phyloP scores from a whole-genome alignment of 2,329 filamentous ascomycete species.

The Dothiorella sarmentorum region DNA sequence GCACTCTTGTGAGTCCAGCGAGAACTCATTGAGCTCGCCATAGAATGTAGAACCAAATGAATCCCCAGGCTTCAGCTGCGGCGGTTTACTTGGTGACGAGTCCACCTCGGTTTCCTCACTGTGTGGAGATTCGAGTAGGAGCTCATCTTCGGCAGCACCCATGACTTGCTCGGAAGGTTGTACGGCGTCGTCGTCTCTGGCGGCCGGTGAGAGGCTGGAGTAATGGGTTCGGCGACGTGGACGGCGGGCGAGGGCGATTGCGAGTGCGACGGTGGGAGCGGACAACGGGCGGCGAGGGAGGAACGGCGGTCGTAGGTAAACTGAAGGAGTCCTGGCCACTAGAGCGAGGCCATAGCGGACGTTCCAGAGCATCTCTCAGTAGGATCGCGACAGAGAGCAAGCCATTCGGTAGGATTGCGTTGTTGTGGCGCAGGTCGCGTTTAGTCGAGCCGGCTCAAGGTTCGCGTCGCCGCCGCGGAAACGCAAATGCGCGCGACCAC shows the following conservation, averaged over 20 bases:
- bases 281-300: neutral
- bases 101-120: neutral
- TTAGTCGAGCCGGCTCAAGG: neutral
- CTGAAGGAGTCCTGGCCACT: neutral
- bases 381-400: neutral
- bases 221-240: neutral
- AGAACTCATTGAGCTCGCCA: neutral
- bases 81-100: neutral
- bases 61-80: neutral
- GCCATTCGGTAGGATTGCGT: neutral
- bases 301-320: too few species aligned
- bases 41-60: constrained; percentile 4
- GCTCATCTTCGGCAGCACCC: neutral
- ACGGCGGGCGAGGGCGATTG: neutral
- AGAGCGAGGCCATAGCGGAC: neutral
- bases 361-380: neutral
- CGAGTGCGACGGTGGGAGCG: neutral
- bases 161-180: neutral
- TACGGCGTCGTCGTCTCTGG: neutral
- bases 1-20: neutral
- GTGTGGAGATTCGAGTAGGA: neutral
- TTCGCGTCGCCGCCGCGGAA: constrained; percentile 6
- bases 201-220: neutral
- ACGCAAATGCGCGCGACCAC: neutral
- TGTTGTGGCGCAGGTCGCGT: neutral